phyloP scores from a whole-genome alignment of 176 grass and related monocot genomes.

The Oryza nivara region DNA sequence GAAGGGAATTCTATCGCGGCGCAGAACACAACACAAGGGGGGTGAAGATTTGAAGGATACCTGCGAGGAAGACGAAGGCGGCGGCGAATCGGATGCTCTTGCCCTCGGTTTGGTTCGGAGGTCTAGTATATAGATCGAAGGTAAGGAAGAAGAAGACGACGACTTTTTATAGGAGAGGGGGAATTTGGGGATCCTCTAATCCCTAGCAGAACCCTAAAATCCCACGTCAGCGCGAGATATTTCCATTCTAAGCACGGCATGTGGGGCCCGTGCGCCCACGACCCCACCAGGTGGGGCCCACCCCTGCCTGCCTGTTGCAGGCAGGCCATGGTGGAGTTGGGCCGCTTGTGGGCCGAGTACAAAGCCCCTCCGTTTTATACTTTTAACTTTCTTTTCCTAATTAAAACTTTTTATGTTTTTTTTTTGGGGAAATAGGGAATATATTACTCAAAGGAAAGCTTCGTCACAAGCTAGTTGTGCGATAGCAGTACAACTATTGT shows the following conservation, averaged over 20 bases:
- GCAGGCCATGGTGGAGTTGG: too few relatives aligned
- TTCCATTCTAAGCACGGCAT: conserved; percentile 10
- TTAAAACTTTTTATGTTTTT: too few relatives aligned
- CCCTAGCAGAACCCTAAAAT: not conserved
- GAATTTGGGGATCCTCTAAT: not conserved
- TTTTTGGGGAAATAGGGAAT: too few relatives aligned
- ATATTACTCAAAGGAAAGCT: too few relatives aligned
- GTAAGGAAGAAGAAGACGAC: not conserved
- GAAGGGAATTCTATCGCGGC: not conserved
- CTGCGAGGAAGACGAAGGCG: not conserved
- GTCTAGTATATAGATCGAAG: not conserved
- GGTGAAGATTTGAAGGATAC: not conserved
- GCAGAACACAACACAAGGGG: not conserved
- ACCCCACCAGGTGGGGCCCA: not conserved
- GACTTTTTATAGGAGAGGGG: not conserved
- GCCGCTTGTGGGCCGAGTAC: too few relatives aligned
- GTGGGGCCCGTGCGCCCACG: not conserved
- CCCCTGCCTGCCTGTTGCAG: too few relatives aligned
- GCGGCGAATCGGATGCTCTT: conserved; percentile 6
- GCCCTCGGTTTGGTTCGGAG: not conserved
- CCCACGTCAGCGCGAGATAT: conserved; percentile 36
- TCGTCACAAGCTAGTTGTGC: too few relatives aligned
- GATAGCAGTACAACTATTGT: too few relatives aligned
- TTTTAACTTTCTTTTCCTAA: too few relatives aligned
- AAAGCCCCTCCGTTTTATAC: too few relatives aligned